Base-by-base conservation (phyloP, 495 filamentous ascomycete genomes). In the Neurospora sp. region DNA sequence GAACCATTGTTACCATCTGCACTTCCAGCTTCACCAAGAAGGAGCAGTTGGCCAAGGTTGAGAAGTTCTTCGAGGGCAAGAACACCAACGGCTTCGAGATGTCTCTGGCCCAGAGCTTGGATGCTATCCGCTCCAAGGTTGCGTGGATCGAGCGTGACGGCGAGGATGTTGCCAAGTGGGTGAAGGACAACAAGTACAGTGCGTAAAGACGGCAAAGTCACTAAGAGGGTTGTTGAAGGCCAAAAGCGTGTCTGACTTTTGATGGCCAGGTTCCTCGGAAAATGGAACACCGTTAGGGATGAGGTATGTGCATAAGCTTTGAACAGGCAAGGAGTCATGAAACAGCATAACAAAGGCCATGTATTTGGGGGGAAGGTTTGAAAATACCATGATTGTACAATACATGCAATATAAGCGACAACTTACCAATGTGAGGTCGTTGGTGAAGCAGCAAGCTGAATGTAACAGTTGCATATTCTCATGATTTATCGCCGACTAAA, bases 1-100 rank as follows among this genome's bases (percentile, higher is more conserved):
- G 95, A 39, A 89, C 88, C 11, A 88, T 98, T 75, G 93, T 99
- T 6, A 89, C 90, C 73, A 92, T 97, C 74, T 93, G 90, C 78
- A 96, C 93, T 31, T 89, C 90, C 4, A 90, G 91, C 78, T 97
- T 98, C 85, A 92, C 91, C 72, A 90, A 87, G 62, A 84, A 89
- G 77, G 90, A 91, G 77, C 93, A 96, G 82, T 82, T 93, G 73
- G 87, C 89, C 77, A 88, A 90, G 72, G 90, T 98, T 39, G 84
- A 93, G 82, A 85, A 83, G 35, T 99, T 98, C 88, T 99, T 98
- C 78, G 84, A 84, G 54, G 83, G 87, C 69, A 93, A 90, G 83
- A 93, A 90, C 78, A 96, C 92, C 42, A 97, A 93, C 85, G 92
- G 87, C 7, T 91, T 88, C 72, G 87, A 90, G 74, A 86, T 87